These are phyloP conservation scores for Tolypocladium album DNA, from an alignment of 2,329 filamentous ascomycete genomes.

Conservation along the genomic window DNA sequence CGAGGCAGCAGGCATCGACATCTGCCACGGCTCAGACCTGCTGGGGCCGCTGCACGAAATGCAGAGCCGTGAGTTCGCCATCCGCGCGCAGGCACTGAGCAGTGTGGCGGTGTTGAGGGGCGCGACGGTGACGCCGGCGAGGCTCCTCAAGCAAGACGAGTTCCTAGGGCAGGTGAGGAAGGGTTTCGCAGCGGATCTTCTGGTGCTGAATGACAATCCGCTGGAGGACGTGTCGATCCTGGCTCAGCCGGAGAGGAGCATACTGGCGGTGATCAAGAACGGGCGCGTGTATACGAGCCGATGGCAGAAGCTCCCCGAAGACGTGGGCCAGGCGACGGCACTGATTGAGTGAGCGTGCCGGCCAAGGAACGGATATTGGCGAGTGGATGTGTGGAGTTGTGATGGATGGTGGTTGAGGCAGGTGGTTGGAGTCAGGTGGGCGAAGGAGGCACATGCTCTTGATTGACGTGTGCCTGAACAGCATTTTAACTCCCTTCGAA, in stretches of 20 bases:
- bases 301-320: constrained; percentile 11
- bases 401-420: not conserved
- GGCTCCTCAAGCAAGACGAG: constrained; percentile 32
- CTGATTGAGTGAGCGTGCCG: not conserved
- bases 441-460: not conserved
- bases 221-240: constrained; percentile 43
- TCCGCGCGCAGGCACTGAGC: constrained; percentile 13
- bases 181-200: constrained; percentile 40
- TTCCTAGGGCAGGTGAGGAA: constrained; percentile 37
- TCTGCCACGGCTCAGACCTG: constrained; percentile 40
- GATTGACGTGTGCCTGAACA: not conserved
- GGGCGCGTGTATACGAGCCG: constrained; percentile 27
- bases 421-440: not conserved
- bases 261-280: constrained; percentile 44
- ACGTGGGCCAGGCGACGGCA: not conserved
- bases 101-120: constrained; percentile 14
- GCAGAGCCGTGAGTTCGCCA: constrained; percentile 21
- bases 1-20: constrained; percentile 38
- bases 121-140: constrained; percentile 36
- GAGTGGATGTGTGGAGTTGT: not conserved
- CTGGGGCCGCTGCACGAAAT: constrained; percentile 18
- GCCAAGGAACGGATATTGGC: not conserved
- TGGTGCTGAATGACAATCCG: constrained; percentile 41
- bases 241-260: constrained; percentile 32
- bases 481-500: not conserved